Conservation (phyloP, 768 basidiomycete genomes). For the Naganishia kalamii region DNA sequence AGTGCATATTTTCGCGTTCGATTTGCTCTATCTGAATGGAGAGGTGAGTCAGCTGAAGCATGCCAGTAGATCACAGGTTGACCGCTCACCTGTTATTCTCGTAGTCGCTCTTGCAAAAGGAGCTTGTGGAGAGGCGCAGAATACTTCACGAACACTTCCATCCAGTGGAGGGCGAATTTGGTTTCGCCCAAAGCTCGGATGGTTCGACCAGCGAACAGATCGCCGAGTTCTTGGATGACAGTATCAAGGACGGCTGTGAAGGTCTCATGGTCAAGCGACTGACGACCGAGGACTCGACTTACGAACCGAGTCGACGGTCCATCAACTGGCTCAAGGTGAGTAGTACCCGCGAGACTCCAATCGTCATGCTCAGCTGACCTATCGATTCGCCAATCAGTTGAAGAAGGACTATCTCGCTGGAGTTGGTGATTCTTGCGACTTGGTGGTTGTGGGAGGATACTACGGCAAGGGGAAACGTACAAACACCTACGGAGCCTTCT, state of each 20-base stretch:
- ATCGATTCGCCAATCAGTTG: slow-evolving; percentile 56
- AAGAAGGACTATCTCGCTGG: slow-evolving; percentile 98
- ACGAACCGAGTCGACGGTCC: slow-evolving; percentile 89
- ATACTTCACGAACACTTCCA: slow-evolving; percentile 74
- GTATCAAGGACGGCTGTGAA: slow-evolving; percentile 96
- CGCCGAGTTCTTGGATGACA: slow-evolving; percentile 86
- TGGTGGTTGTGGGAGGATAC: slow-evolving; percentile 96
- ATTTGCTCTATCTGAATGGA: slow-evolving; percentile 91
- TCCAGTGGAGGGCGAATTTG: slow-evolving; percentile 78
- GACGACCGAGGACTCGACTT: slow-evolving; percentile 80
- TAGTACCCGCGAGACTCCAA: background rate
- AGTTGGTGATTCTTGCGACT: slow-evolving; percentile 91
- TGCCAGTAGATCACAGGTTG: background rate
- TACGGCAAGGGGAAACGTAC: slow-evolving; percentile 97
- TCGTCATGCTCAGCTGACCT: background rate
- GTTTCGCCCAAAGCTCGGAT: slow-evolving; percentile 86
- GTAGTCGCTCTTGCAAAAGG: slow-evolving; percentile 73
- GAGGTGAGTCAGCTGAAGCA: slow-evolving; percentile 57
- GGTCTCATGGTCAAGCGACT: slow-evolving; percentile 99
- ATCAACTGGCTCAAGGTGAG: slow-evolving; percentile 95
- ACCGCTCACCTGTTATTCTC: background rate
- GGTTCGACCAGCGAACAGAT: slow-evolving; percentile 86
- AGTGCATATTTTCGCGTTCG: slow-evolving; percentile 94
- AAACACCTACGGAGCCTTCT: slow-evolving; percentile 93
- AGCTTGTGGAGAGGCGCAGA: slow-evolving; percentile 67